Conservation (phyloP, 371 early-diverging fungal species). For the Haplosporangium sp. region DNA sequence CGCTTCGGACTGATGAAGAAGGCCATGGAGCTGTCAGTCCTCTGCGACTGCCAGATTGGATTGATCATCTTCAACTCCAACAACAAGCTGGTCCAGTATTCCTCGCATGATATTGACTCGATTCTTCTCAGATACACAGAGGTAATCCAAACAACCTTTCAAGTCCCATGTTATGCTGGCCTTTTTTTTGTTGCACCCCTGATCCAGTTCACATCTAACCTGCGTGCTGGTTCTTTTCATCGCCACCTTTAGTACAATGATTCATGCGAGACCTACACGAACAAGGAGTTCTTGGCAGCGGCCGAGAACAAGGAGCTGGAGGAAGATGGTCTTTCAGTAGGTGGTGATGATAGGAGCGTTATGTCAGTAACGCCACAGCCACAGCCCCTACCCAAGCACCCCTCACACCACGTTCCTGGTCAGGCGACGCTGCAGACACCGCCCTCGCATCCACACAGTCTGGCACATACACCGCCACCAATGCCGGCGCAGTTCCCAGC, state of each 20-base stretch:
- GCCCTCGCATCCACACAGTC: constrained; percentile 37
- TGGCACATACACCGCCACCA: constrained; percentile 38
- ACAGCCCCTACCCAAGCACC: constrained; percentile 28
- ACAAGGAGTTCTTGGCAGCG: constrained; percentile 36
- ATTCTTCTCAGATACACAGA: constrained; percentile 94
- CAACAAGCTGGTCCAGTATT: constrained; percentile 93
- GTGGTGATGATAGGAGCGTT: constrained; percentile 47
- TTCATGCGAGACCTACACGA: constrained; percentile 48
- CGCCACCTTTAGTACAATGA: constrained; percentile 35
- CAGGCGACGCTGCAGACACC: constrained; percentile 45
- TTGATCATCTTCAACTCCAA: constrained; percentile 93
- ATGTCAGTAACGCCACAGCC: constrained; percentile 54
- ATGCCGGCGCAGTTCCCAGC: constrained; percentile 27
- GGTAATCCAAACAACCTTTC: constrained; percentile 49
- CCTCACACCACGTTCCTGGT: constrained; percentile 44
- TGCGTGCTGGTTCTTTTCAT: constrained; percentile 6
- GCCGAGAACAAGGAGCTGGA: constrained; percentile 39
- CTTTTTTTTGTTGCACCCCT: not conserved
- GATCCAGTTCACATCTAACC: not conserved
- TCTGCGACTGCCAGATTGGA: constrained; percentile 97
- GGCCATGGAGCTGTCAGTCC: constrained; percentile 96
- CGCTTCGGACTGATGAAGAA: constrained; percentile 99
- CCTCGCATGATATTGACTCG: constrained; percentile 91
- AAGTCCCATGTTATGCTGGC: not conserved
- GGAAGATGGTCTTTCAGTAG: constrained; percentile 32